A percentile compares a stretch with the other conserved stretches of the same genome.
Evolutionary conservation across 1,284 basidiomycete species (phyloP).

Genomic region (Ceratobasidium papillatum): DNA sequence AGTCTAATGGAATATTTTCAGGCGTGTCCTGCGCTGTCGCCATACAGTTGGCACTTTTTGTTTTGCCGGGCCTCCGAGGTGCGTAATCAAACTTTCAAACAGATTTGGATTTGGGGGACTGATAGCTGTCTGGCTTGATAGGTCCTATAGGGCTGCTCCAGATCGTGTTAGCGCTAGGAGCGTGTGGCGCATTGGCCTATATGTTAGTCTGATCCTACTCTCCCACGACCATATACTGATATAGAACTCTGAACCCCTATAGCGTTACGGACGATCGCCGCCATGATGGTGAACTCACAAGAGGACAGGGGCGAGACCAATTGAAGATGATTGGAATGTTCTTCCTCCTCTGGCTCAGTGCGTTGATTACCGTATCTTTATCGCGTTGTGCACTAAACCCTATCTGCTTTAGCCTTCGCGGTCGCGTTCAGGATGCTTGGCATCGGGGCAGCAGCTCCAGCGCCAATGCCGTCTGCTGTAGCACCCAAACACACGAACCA

Average conservation of each 20-base stretch:
- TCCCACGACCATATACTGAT: conserved; percentile 3
- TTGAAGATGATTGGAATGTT: conserved; percentile 40
- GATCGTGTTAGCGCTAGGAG: conserved; percentile 25
- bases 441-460: conserved; percentile 9
- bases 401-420: conserved; percentile 21
- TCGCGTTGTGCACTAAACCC: background rate
- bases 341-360: conserved; percentile 36
- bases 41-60: conserved; percentile 28
- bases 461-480: conserved; percentile 1
- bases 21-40: conserved; percentile 27
- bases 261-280: conserved; percentile 34
- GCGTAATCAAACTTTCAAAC: background rate
- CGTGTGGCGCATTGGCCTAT: conserved; percentile 32
- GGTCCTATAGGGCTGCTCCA: conserved; percentile 19
- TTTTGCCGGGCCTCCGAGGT: conserved; percentile 28
- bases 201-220: conserved; percentile 8
- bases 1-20: conserved; percentile 7
- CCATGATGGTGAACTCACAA: conserved; percentile 28
- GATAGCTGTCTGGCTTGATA: background rate
- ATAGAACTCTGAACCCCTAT: background rate
- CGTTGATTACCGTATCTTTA: conserved; percentile 20
- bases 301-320: conserved; percentile 22
- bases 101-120: background rate
- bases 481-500: background rate
- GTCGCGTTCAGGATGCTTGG: conserved; percentile 30